These are phyloP conservation scores for Diaporthe ampelina DNA, from an alignment of 2,329 filamentous ascomycete genomes.

Conservation along the genomic window DNA sequence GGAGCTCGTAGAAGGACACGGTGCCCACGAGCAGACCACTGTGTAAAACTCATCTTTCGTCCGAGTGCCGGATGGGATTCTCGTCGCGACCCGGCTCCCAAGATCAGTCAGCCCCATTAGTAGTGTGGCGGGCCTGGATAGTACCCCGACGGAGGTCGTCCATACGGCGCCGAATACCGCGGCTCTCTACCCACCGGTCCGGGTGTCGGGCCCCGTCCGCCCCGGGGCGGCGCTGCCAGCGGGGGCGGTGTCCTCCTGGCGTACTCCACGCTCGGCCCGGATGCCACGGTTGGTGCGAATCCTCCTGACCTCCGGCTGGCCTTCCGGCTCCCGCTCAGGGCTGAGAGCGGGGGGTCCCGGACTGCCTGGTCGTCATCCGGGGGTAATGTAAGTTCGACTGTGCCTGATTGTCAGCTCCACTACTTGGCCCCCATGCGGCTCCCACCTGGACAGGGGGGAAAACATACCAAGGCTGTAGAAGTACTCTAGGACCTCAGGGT, in stretches of 20 bases:
- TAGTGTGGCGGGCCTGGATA: slow-evolving; percentile 39
- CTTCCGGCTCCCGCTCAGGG: slow-evolving; percentile 64
- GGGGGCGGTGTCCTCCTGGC: slow-evolving; percentile 56
- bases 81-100: no score
- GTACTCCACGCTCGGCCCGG: slow-evolving; percentile 52
- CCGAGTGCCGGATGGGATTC: no score
- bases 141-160: slow-evolving; percentile 44
- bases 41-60: no score
- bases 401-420: neutral
- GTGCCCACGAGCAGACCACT: neutral
- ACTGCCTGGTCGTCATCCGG: slow-evolving; percentile 71
- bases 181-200: slow-evolving; percentile 47
- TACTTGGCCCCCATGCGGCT: no score
- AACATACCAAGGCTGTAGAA: slow-evolving; percentile 73
- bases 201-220: slow-evolving; percentile 58
- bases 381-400: slow-evolving; percentile 75
- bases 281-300: slow-evolving; percentile 54
- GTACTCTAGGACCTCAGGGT: slow-evolving; percentile 86
- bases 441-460: no score
- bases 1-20: neutral
- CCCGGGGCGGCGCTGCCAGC: slow-evolving; percentile 46
- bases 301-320: slow-evolving; percentile 55
- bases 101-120: neutral
- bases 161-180: slow-evolving; percentile 43
- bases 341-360: slow-evolving; percentile 71